Base-by-base conservation (phyloP, 1,284 basidiomycete species). In the Cutaneotrichosporon dermatis region DNA sequence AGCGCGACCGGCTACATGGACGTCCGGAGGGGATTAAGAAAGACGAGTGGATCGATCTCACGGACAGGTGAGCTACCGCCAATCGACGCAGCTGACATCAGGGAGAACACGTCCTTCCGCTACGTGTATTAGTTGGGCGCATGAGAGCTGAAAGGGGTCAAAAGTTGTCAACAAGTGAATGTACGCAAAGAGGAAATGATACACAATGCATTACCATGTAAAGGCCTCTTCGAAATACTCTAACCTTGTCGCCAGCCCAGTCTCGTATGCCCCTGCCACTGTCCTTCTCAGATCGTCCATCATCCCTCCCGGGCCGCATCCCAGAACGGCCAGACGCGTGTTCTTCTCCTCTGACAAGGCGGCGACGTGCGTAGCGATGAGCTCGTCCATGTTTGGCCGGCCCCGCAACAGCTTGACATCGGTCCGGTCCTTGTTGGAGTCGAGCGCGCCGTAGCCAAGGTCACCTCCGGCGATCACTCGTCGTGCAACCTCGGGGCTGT, bases 281-380 rank as follows among this genome's bases (percentile, higher is more conserved):
- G 61, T 62, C 13, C 41, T 37, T 9, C 71, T 48, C 51, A 71
- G 41, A 40, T 71, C 70, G 57, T 73, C 70, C 63, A 68, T 69
- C 71, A 71, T 71, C 5, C n/a, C 51, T 1, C 57, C 64, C 3
- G 71, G 71, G 3, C 72, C 72, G 39, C 72, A 74, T 2, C 63
- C 62, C 8, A 70, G 45, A 4, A 74, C 63, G 0, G 65, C 70
- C 8, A 74, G 51, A 35, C 66, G 61, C 50, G 66, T 60, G 2
- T 46, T 39, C 13, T 10, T 25, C 8, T 8, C 49, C 1, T 59
- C 63, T 1, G 60, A 57, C 0, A 68, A 51, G 2, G 39, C 41
- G 6, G 36, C 41, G 16, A 69, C 13, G 2, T 58, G 54, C 2
- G n/a, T 15, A 1, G 41, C 16, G 10, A 72, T 41, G 6, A 71